These are phyloP conservation scores for Candolleomyces efflorescens DNA, from an alignment of 768 basidiomycete species.

Conservation along the genomic window DNA sequence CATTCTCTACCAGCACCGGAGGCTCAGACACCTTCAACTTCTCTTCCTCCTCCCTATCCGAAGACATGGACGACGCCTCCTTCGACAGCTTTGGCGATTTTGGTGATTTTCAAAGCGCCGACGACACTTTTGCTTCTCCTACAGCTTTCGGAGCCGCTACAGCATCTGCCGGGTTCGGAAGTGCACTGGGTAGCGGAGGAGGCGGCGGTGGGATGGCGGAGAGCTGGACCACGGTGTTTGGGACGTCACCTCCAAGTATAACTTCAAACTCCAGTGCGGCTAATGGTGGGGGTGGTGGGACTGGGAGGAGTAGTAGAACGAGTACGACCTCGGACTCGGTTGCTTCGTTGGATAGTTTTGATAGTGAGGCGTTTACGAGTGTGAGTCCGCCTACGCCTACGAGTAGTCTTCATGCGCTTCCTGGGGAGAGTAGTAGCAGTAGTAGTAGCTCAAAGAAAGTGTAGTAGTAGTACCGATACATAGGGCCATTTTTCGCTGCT, in stretches of 20 bases:
- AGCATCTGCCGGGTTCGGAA: conserved; percentile 19
- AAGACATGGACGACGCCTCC: conserved; percentile 60
- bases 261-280: background rate
- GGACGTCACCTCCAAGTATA: background rate
- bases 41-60: conserved; percentile 48
- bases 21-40: conserved; percentile 56
- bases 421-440: background rate
- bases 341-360: background rate
- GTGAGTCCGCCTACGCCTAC: background rate
- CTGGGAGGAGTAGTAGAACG: conserved; percentile 7
- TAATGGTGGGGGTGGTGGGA: background rate
- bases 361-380: conserved; percentile 13
- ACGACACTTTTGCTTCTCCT: conserved; percentile 9
- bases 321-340: background rate
- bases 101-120: conserved; percentile 67
- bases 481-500: too few relatives aligned
- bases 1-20: conserved; percentile 50
- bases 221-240: background rate
- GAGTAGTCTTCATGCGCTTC: too few relatives aligned
- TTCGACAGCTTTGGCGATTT: conserved; percentile 81
- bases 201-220: background rate
- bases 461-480: background rate
- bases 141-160: conserved; percentile 18
- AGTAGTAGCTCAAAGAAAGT: background rate
- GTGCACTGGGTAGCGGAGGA: too few relatives aligned